Conservation (phyloP, 768 basidiomycete genomes). For the Tremella fuciformis region DNA sequence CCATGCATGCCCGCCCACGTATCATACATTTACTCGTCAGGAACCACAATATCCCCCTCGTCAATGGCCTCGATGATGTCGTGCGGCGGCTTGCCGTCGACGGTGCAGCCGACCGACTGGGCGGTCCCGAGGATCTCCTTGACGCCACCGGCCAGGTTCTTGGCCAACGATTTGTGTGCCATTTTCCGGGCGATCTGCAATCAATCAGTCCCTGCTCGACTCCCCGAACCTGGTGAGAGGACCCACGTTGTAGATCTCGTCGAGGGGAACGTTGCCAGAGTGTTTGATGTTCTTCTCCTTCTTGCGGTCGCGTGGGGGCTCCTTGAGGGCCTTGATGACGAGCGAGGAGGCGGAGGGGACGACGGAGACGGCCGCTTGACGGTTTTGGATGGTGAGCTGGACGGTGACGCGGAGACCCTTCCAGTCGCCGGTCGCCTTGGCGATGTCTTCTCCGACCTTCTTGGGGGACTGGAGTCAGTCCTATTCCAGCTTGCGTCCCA, state of each 20-base stretch:
- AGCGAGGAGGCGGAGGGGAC: conserved; percentile 96
- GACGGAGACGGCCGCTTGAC: conserved; percentile 94
- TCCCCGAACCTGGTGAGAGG: not conserved
- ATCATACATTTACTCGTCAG: conserved; percentile 49
- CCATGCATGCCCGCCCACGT: not conserved
- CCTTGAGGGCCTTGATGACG: conserved; percentile 97
- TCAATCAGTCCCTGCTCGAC: not conserved
- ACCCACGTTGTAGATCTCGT: conserved; percentile 75
- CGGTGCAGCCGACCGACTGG: conserved; percentile 93
- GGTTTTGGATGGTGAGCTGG: conserved; percentile 98
- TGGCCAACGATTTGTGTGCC: conserved; percentile 89
- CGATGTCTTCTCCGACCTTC: conserved; percentile 99
- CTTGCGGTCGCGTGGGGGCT: conserved; percentile 98
- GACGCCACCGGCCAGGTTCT: conserved; percentile 78
- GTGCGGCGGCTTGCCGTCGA: conserved; percentile 89
- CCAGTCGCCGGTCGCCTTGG: conserved; percentile 96
- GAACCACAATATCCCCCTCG: conserved; percentile 53
- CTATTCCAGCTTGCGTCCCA: not conserved
- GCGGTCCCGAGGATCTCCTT: conserved; percentile 99
- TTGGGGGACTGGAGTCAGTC: conserved; percentile 76
- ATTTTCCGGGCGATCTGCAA: conserved; percentile 82
- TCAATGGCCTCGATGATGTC: conserved; percentile 75
- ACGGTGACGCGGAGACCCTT: conserved; percentile 99
- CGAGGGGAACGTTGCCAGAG: conserved; percentile 84
- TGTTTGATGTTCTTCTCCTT: conserved; percentile 99